Evolutionary conservation across 805 yeast species (phyloP).

Genomic region (Candida ipomoeae): DNA sequence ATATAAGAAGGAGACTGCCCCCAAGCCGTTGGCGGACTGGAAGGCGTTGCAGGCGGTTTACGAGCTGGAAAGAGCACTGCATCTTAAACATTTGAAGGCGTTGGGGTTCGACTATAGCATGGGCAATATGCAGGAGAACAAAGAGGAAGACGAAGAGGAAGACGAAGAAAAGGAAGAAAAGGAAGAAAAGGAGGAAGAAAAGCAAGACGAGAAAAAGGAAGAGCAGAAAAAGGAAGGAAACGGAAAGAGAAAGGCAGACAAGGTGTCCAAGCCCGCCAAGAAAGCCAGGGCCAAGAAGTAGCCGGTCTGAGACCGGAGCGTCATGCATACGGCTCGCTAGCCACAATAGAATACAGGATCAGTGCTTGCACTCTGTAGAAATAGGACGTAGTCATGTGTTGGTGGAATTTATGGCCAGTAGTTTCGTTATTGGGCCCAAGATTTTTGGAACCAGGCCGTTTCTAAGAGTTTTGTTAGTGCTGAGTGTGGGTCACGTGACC

Average conservation of each 20-base stretch:
- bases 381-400: too few species aligned
- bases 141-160: not conserved
- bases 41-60: constrained; percentile 46
- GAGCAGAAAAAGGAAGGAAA: not conserved
- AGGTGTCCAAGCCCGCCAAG: not conserved
- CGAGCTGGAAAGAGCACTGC: constrained; percentile 38
- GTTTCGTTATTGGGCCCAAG: too few species aligned
- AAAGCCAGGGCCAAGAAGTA: constrained; percentile 2
- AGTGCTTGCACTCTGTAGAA: too few species aligned
- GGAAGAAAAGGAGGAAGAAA: not conserved
- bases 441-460: too few species aligned
- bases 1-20: constrained; percentile 48
- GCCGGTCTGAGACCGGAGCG: constrained; percentile 1
- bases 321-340: not conserved
- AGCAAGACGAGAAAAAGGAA: not conserved
- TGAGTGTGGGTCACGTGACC: too few species aligned
- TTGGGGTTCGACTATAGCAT: constrained; percentile 17
- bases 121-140: constrained; percentile 4
- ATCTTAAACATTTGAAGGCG: constrained; percentile 45
- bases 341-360: not conserved
- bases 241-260: too few species aligned
- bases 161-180: not conserved
- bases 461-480: too few species aligned
- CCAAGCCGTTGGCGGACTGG: constrained; percentile 57
- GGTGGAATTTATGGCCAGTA: too few species aligned